Evolutionary conservation across 768 basidiomycete genomes (phyloP).

Genomic region (Lyophyllum shimeji): DNA sequence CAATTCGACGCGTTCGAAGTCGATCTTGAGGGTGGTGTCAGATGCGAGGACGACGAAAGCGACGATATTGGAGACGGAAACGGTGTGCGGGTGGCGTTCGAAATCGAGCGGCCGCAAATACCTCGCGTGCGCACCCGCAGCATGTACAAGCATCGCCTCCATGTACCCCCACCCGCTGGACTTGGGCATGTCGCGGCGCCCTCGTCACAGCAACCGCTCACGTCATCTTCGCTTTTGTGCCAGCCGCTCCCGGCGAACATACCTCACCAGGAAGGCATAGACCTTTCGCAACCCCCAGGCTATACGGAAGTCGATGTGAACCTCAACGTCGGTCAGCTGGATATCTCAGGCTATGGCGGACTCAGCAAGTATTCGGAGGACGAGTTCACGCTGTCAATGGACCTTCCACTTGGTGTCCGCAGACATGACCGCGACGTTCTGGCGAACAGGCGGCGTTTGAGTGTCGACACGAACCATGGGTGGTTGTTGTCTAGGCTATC

Average conservation of each 20-base stretch:
- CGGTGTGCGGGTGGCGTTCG: constrained; percentile 17
- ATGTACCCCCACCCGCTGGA: constrained; percentile 14
- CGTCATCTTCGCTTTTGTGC: constrained; percentile 20
- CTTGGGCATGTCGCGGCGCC: not conserved
- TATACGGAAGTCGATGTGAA: constrained; percentile 22
- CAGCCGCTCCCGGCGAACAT: constrained; percentile 17
- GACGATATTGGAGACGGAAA: not conserved
- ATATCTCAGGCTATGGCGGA: constrained; percentile 15
- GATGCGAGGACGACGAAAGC: constrained; percentile 17
- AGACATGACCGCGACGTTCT: constrained; percentile 7
- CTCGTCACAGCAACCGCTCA: constrained; percentile 8
- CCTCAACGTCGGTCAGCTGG: constrained; percentile 19
- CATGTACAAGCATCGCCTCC: constrained; percentile 28
- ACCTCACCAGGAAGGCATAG: constrained; percentile 9
- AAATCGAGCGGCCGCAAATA: constrained; percentile 26
- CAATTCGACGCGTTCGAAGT: constrained; percentile 28
- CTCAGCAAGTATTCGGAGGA: constrained; percentile 25
- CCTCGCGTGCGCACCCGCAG: constrained; percentile 35
- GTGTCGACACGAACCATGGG: constrained; percentile 5
- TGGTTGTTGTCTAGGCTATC: constrained; percentile 14
- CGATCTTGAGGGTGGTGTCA: constrained; percentile 27
- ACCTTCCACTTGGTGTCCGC: constrained; percentile 29
- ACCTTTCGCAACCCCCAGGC: constrained; percentile 12
- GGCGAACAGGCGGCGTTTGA: constrained; percentile 9
- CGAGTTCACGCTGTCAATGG: constrained; percentile 48